Conservation (phyloP, 306 rosid species). For the Cucurbita moschata region DNA sequence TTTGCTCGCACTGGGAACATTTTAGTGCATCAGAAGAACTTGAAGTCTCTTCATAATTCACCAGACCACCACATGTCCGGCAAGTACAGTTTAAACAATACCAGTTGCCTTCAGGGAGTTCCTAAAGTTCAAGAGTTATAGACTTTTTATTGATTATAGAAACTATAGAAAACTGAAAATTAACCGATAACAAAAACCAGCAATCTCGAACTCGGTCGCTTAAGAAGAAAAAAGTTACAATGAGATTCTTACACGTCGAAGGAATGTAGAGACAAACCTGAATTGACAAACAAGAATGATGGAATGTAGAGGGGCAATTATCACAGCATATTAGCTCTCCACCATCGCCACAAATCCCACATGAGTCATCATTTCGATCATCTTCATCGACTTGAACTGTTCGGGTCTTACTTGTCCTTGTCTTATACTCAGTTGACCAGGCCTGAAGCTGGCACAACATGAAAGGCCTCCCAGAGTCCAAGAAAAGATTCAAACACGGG, state of each 20-base stretch:
- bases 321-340: conserved; percentile 95
- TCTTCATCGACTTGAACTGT: conserved; percentile 36
- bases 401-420: conserved; percentile 47
- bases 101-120: conserved; percentile 93
- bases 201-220: not conserved
- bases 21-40: conserved; percentile 40
- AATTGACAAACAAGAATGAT: conserved; percentile 64
- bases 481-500: conserved; percentile 78
- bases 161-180: conserved; percentile 4
- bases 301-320: conserved; percentile 90
- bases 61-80: conserved; percentile 68
- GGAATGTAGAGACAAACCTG: conserved; percentile 46
- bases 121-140: conserved; percentile 38
- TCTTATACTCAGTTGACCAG: conserved; percentile 90
- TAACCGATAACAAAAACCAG: not conserved
- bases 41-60: conserved; percentile 42
- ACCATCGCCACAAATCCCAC: conserved; percentile 92
- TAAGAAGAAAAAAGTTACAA: not conserved
- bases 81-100: conserved; percentile 85
- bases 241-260: not conserved
- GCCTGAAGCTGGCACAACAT: conserved; percentile 94
- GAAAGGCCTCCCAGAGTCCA: conserved; percentile 81
- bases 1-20: conserved; percentile 86
- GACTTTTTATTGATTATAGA: conserved; percentile 6
- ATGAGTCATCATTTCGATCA: conserved; percentile 86